phyloP scores from a whole-genome alignment of 2,329 filamentous ascomycete species.

The Neofusicoccum cordaticola region DNA sequence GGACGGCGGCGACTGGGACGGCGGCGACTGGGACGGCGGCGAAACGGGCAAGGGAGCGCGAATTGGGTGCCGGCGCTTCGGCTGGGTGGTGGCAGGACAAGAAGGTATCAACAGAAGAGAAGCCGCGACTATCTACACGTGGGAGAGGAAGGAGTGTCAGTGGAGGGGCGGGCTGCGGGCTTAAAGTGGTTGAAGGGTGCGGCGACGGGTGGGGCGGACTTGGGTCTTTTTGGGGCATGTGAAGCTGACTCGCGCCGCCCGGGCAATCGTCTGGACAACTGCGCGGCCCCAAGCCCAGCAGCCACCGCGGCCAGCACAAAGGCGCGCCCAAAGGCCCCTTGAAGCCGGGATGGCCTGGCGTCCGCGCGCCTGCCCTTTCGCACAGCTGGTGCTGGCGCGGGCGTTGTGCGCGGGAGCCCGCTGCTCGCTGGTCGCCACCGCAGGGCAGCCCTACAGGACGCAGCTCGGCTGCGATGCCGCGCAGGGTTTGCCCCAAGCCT shows the following conservation, averaged over 20 bases:
- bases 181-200: conserved; percentile 3
- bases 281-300: background rate
- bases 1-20: background rate
- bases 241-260: conserved; percentile 10
- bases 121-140: conserved; percentile 10
- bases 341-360: too few species aligned
- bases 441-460: background rate
- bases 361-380: background rate
- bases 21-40: background rate
- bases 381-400: background rate
- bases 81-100: background rate
- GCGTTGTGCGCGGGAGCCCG: background rate
- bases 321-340: background rate
- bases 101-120: background rate
- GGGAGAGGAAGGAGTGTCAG: background rate
- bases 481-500: background rate
- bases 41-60: background rate
- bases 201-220: background rate
- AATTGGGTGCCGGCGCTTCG: background rate
- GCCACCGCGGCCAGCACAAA: background rate
- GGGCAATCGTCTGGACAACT: background rate
- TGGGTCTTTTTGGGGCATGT: background rate
- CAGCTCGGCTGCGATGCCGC: conserved; percentile 5
- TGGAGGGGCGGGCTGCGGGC: background rate
- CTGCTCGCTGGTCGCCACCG: background rate